Evolutionary conservation across 768 basidiomycete genomes (phyloP).

Genomic region (Leccinum longicurvipes): DNA sequence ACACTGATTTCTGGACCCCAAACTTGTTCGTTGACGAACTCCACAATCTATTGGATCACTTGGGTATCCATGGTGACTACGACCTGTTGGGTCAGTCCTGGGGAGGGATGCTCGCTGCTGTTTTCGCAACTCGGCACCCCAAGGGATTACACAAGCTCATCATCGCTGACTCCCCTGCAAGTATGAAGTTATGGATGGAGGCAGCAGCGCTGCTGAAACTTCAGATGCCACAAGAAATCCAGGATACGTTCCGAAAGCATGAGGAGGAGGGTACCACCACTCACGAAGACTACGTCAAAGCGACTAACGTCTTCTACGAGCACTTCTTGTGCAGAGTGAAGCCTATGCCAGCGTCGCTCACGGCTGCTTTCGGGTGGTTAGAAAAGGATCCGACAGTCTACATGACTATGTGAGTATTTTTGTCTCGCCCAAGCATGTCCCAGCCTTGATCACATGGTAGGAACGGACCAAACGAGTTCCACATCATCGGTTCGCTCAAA

Average conservation of each 20-base stretch:
- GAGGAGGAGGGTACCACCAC: conserved; percentile 44
- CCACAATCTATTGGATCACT: conserved; percentile 41
- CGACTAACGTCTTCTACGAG: conserved; percentile 40
- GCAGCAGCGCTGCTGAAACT: conserved; percentile 29
- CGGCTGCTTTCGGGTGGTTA: conserved; percentile 30
- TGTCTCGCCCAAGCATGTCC: background rate
- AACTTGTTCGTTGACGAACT: conserved; percentile 53
- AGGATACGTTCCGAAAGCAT: conserved; percentile 40
- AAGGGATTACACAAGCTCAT: conserved; percentile 45
- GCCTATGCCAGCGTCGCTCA: conserved; percentile 43
- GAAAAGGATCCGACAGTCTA: conserved; percentile 48
- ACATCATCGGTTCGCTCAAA: conserved; percentile 32
- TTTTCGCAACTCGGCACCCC: conserved; percentile 36
- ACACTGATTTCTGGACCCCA: conserved; percentile 45
- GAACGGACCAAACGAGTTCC: conserved; percentile 41
- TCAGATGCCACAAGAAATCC: conserved; percentile 40
- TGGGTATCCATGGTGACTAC: conserved; percentile 44
- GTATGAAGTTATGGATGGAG: conserved; percentile 42
- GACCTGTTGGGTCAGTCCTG: conserved; percentile 41
- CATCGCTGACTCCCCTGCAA: conserved; percentile 44
- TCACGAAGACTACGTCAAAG: conserved; percentile 43
- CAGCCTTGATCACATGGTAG: conserved; percentile 19
- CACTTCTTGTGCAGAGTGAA: conserved; percentile 42
- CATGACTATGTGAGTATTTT: conserved; percentile 40
- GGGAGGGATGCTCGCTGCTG: conserved; percentile 45